Evolutionary conservation across 2,329 filamentous ascomycete genomes (phyloP), one percentile per base, ranked within the genome.

Genomic region (Paraconiothyrium sp.): DNA sequence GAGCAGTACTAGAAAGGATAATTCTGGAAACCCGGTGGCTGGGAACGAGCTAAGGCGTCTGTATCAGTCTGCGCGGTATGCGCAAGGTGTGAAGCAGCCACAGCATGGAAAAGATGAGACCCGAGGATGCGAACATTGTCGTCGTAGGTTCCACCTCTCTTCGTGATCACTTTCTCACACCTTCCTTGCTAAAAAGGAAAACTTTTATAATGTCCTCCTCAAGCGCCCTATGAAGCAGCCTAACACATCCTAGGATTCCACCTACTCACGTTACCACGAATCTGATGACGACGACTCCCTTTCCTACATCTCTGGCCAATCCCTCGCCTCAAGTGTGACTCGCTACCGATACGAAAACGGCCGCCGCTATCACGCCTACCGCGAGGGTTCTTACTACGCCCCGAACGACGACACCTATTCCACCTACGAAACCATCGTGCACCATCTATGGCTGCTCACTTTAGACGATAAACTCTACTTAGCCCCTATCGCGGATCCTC

Each of bases 331-430:
- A 20, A 76, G 71, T 24, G 72, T 78, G 14, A 80, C 76, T 1
- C 71, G 71, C 54, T 81, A 80, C 67, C 75, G 79, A 60, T 76
- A 76, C 60, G 75, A 78, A 58, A 78, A 78, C 58, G 75, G 76
- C 9, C 62, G 76, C 14, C 63, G 75, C 22, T 78, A 78, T 56
- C 75, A 78, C 57, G 70, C 74, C 6, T 78, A 70, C 62, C 68
- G 74, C 67, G 74, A 78, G 16, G 75, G 75, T 27, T 68, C 65
- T 4, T 77, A 77, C 61, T 78, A 78, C 61, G 72, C 65, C 24
- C 74, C 75, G 44, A 78, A 78, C 61, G 75, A 78, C 58, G 73
- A 75, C 7, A 61, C 62, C 37, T 70, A 72, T 56, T 69, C 68
- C 8, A 67, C 62, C 49, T 72, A 73, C 60, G 73, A 74, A 59